Conservation (phyloP, 257 asterid species). For the Capsicum pubescens region DNA sequence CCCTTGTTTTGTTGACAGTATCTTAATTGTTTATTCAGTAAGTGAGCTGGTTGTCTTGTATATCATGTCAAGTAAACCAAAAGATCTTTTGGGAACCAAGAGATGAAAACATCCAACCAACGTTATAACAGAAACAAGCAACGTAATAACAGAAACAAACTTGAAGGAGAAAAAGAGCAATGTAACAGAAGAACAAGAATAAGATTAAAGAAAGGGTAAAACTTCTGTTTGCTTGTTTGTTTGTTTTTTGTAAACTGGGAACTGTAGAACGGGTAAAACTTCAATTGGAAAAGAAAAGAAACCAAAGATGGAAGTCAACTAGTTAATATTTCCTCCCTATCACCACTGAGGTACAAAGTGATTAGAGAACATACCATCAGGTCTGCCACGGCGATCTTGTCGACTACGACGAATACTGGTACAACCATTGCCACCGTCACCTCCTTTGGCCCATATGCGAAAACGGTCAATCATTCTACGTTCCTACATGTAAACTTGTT, state of each 20-base stretch:
- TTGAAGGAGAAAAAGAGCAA: neutral
- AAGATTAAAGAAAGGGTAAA: neutral
- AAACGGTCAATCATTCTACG: constrained; percentile 82
- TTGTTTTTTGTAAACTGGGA: too few species aligned
- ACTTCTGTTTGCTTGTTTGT: too few species aligned
- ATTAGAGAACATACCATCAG: constrained; percentile 72
- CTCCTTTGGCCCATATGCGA: constrained; percentile 88
- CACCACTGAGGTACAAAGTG: neutral
- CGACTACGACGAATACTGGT: constrained; percentile 83
- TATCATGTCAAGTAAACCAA: constrained; percentile 16
- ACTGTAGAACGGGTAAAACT: neutral
- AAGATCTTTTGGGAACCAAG: neutral
- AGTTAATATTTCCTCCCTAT: neutral
- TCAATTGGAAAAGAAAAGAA: neutral
- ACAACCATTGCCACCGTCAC: constrained; percentile 97
- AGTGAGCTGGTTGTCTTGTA: neutral
- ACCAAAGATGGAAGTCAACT: neutral
- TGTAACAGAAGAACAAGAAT: neutral
- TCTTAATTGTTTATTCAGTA: constrained; percentile 1
- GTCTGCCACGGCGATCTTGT: constrained; percentile 77
- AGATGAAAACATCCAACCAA: neutral
- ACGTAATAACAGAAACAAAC: neutral
- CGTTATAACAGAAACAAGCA: neutral
- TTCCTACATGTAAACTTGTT: constrained; percentile 59
- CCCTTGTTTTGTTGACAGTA: constrained; percentile 24